phyloP scores from a whole-genome alignment of 2,329 filamentous ascomycete genomes.

The Aspergillus sp. region DNA sequence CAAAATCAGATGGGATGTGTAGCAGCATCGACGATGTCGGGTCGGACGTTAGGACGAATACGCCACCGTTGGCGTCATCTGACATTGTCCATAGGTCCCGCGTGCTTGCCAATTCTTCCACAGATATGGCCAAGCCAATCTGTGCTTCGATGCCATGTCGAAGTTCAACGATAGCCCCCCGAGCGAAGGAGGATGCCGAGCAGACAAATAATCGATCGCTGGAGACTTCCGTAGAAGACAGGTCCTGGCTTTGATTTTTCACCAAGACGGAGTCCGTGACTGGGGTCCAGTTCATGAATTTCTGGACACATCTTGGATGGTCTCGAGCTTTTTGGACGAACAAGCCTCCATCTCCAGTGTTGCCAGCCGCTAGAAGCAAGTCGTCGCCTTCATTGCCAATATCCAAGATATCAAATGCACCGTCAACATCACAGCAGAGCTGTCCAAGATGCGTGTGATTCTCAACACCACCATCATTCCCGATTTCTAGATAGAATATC shows the following conservation, averaged over 20 bases:
- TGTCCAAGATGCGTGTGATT: conserved; percentile 61
- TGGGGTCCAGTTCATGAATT: conserved; percentile 62
- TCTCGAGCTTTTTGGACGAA: conserved; percentile 67
- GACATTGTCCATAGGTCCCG: conserved; percentile 46
- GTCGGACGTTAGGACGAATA: conserved; percentile 43
- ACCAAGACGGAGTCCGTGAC: conserved; percentile 48
- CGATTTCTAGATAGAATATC: conserved; percentile 70
- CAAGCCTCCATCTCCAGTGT: conserved; percentile 73
- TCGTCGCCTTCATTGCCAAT: conserved; percentile 69
- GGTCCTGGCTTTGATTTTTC: conserved; percentile 16
- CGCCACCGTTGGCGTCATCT: conserved; percentile 28
- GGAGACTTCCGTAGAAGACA: conserved; percentile 21
- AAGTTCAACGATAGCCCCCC: conserved; percentile 66
- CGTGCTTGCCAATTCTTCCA: conserved; percentile 41
- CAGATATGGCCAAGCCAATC: conserved; percentile 50
- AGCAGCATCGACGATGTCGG: conserved; percentile 41
- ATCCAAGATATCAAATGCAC: conserved; percentile 70
- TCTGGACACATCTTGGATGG: conserved; percentile 54
- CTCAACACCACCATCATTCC: conserved; percentile 54
- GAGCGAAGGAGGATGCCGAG: conserved; percentile 59
- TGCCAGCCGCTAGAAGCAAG: conserved; percentile 76
- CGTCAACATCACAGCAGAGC: conserved; percentile 72
- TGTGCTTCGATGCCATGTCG: conserved; percentile 69
- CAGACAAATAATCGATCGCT: conserved; percentile 66
- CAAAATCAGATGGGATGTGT: conserved; percentile 35